Base-by-base conservation (phyloP, 768 basidiomycete genomes). In the Collybia mongolica region DNA sequence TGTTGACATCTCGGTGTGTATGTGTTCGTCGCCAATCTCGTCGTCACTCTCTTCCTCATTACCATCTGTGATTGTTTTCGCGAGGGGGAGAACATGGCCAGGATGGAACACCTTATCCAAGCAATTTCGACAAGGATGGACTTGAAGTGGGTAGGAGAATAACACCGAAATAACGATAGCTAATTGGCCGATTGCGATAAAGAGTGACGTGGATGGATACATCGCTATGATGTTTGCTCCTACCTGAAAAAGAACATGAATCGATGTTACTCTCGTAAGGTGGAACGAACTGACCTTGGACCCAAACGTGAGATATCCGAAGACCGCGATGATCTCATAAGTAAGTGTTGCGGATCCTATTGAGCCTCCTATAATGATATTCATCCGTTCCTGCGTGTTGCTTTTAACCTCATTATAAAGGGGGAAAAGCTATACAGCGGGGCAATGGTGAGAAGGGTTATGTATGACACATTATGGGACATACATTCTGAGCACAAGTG, bases 271-370 rank as follows among this genome's bases (percentile, higher is more conserved):
- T 36, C 22, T 15, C 17, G 12, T 24, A 43, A 29, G 26, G 38
- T 28, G 32, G 24, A 42, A 12, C 32, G 22, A 19, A 65, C 77
- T 44, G 43, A 88, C 91, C 65, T 82, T 88, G 42, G 85, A 86
- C 1, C 95, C 95, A 66, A 98, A 98, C 0, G 95, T 97, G 46
- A 98, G 72, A 64, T 98, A 98, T 0, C 94, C 94, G 58, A 93
- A 87, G 22, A 91, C 66, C 4, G 85, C 89, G 55, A 99, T 91
- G 44, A 93, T 66, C 65, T 96, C 93, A 64, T 99, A 99, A 7
- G 86, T 85, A 39, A 90, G 39, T 2, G 85, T 83, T 1, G 94
- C 90, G 18, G 82, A 75, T 12, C 95, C 95, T 57, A 99, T 94
- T 5, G 93, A 90, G 0, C 86, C 74, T 8, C 86, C 85, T 44